A percentile compares a stretch with the other conserved stretches of the same genome.
Evolutionary conservation across 257 asterid genomes (phyloP).

Genomic region (Lycium barbarum): DNA sequence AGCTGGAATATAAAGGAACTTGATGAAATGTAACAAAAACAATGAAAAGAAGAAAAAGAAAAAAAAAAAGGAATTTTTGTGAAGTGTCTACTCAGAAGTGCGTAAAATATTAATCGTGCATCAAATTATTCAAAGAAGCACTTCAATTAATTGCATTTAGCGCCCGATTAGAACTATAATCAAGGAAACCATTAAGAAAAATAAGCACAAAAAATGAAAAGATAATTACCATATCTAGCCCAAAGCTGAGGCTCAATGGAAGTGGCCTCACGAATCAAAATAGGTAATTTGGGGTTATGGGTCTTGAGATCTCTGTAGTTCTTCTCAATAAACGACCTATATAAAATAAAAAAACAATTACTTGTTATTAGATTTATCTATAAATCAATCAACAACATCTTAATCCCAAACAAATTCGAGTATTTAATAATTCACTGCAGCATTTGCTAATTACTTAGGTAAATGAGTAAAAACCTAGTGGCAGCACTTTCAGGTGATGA

Average conservation of each 20-base stretch:
- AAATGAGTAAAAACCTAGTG: slow-evolving; percentile 53
- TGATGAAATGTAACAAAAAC: neutral
- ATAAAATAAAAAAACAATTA: neutral
- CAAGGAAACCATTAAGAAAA: neutral
- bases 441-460: neutral
- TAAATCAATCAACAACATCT: neutral
- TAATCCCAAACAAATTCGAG: neutral
- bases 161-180: neutral
- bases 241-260: slow-evolving; percentile 92
- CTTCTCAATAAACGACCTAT: slow-evolving; percentile 64
- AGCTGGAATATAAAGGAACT: neutral
- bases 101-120: neutral
- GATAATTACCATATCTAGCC: slow-evolving; percentile 83
- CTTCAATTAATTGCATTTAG: neutral
- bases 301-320: slow-evolving; percentile 93
- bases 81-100: neutral
- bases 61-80: neutral
- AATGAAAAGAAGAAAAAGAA: neutral
- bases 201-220: neutral
- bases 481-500: slow-evolving; percentile 72
- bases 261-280: slow-evolving; percentile 83
- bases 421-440: neutral
- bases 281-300: slow-evolving; percentile 81
- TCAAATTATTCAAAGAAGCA: neutral
- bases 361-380: neutral